Conservation (phyloP, 2,329 filamentous ascomycete genomes). For the Pseudogymnoascus sp. region DNA sequence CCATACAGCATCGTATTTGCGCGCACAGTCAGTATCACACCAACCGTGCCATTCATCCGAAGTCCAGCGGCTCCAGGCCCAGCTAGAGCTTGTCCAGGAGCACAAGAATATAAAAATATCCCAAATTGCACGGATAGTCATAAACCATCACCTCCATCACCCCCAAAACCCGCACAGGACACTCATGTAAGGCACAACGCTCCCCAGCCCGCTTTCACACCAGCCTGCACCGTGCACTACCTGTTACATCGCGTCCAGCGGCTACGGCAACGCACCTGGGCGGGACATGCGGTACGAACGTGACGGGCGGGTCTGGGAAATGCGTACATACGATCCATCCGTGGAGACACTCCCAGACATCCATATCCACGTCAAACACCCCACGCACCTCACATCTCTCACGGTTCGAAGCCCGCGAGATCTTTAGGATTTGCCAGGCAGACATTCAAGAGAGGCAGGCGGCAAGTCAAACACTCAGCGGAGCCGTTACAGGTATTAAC, state of each 20-base stretch:
- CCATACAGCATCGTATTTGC: not conserved
- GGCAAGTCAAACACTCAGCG: not conserved
- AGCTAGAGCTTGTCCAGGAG: not conserved
- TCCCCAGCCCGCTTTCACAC: not conserved
- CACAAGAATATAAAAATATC: not conserved
- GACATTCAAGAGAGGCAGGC: not conserved
- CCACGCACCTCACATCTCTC: not conserved
- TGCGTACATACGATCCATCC: too few relatives aligned
- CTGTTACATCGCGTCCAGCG: constrained; percentile 4
- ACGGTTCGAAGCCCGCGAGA: not conserved
- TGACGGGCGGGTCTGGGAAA: not conserved
- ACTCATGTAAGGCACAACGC: not conserved
- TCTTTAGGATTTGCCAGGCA: not conserved
- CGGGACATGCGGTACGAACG: constrained; percentile 1
- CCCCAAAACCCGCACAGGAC: not conserved
- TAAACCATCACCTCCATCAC: not conserved
- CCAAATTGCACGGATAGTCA: constrained; percentile 3
- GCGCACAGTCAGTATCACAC: not conserved
- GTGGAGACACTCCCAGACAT: not conserved
- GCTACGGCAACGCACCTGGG: not conserved
- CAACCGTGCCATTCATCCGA: not conserved
- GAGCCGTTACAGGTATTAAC: not conserved
- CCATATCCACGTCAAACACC: not conserved
- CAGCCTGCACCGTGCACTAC: not conserved
- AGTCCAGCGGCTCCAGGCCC: not conserved